Conservation (phyloP, 306 rosid genomes). For the Casuarina cunninghamiana region DNA sequence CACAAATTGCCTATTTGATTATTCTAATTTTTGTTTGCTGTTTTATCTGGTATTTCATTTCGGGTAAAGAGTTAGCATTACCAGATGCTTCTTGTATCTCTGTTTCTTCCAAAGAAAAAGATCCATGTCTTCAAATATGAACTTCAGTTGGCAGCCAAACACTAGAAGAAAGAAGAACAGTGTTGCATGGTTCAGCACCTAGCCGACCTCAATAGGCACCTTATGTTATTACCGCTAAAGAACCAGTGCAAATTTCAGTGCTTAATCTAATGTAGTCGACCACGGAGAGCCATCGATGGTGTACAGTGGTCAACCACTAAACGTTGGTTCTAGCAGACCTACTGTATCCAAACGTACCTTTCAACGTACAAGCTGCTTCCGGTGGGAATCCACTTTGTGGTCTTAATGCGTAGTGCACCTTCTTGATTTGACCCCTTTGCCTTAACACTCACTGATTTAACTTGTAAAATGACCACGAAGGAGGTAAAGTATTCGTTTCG, state of each 20-base stretch:
- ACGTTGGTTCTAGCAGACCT: conserved; percentile 28
- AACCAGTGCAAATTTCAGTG: conserved; percentile 31
- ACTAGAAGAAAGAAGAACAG: background rate
- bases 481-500: background rate
- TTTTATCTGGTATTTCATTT: background rate
- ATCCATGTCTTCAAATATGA: background rate
- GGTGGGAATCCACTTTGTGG: conserved; percentile 44
- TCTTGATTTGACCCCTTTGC: conserved; percentile 10
- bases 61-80: background rate
- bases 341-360: conserved; percentile 19
- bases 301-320: conserved; percentile 53
- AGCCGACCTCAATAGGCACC: conserved; percentile 31
- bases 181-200: conserved; percentile 18
- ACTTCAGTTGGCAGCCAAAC: background rate
- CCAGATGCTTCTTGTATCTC: background rate
- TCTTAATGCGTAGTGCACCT: conserved; percentile 15
- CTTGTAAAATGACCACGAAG: conserved; percentile 10
- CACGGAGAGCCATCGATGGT: conserved; percentile 20
- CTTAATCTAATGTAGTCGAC: conserved; percentile 33
- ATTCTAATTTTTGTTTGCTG: background rate
- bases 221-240: conserved; percentile 30
- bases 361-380: conserved; percentile 2
- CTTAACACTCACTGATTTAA: conserved; percentile 7
- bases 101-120: background rate
- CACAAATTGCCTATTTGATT: too few relatives aligned